Base-by-base conservation (phyloP, 2,329 filamentous ascomycete genomes). In the Talaromyces sp. region DNA sequence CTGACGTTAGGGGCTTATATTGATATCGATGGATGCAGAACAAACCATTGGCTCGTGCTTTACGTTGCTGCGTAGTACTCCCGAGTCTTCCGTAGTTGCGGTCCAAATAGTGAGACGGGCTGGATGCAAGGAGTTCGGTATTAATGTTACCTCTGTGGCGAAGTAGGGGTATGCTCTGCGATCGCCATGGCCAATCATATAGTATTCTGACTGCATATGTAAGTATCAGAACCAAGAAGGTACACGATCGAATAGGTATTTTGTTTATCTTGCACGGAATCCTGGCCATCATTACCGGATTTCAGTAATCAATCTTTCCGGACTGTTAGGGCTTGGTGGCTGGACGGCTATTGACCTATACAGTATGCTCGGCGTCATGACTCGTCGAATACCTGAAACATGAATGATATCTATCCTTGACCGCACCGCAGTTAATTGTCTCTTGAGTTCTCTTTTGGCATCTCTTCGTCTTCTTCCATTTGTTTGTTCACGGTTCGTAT, bases 31-130 rank as follows among this genome's bases (percentile, higher is more conserved):
- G 11, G 23, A n/a, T 42, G 25, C 7, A 7, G 25, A 28, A 40
- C 54, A 57, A 57, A 57, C 54, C 54, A 57, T 57, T 57, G 54
- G 54, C 54, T 57, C 35, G 35, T 57, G 54, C 54, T 40, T 57
- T 8, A 7, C 25, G 18, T 39, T 40, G 9, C 52, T 35, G 23
- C 11, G n/a, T 33, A 6, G n/a, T n/a, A 37, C 16, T 56, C 35
- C 8, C 18, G 8, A 23, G 5, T 5, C 31, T 21, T 2, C 18
- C 31, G 16, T 31, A 50, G 12, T 12, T 7, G 4, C 12, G 18
- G 14, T 57, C 33, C 14, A 16, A 42, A 42, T 18, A 42, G 14
- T 42, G 54, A 57, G 54, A 57, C 18, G 21, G 14, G 35, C 37
- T 25, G 25, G 35, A 42, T 8, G 54, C 33, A 57, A 57, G 54